phyloP scores from a whole-genome alignment of 805 yeast species.

The Saturnispora sekii region DNA sequence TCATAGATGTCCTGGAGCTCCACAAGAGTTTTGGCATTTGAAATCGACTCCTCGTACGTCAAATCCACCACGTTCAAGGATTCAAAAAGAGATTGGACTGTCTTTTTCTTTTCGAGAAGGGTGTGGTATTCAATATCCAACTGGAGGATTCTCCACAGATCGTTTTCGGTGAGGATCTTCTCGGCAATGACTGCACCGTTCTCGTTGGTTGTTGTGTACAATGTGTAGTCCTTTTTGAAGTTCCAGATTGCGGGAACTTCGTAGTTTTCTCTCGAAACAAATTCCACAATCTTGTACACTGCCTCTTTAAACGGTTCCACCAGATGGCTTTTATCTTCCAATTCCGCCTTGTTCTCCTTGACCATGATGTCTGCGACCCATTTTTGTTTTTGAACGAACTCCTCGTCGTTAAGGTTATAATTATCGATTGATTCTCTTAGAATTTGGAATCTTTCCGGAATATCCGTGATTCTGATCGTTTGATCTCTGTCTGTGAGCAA shows the following conservation, averaged over 20 bases:
- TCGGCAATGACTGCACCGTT: slow-evolving; percentile 36
- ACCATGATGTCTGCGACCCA: slow-evolving; percentile 71
- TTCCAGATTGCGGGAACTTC: slow-evolving; percentile 96
- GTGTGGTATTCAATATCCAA: slow-evolving; percentile 86
- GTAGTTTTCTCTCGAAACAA: slow-evolving; percentile 62
- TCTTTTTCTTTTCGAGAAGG: slow-evolving; percentile 58
- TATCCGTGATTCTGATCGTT: slow-evolving; percentile 71
- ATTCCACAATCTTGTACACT: slow-evolving; percentile 61
- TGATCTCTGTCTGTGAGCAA: slow-evolving; percentile 91
- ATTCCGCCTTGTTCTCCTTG: slow-evolving; percentile 41
- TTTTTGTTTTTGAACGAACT: slow-evolving; percentile 58
- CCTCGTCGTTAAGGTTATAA: slow-evolving; percentile 60
- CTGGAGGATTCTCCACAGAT: slow-evolving; percentile 83
- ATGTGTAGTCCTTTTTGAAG: slow-evolving; percentile 83
- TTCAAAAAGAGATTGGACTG: slow-evolving; percentile 45
- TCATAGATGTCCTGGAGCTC: slow-evolving; percentile 85
- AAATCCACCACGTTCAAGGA: slow-evolving; percentile 50
- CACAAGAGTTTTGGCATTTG: slow-evolving; percentile 50
- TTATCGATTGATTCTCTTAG: slow-evolving; percentile 57
- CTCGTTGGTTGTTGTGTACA: slow-evolving; percentile 37
- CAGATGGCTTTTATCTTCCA: slow-evolving; percentile 26
- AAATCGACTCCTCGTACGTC: slow-evolving; percentile 44
- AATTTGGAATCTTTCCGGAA: slow-evolving; percentile 88
- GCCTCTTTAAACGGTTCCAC: slow-evolving; percentile 54
- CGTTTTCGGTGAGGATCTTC: slow-evolving; percentile 63